A percentile compares a stretch with the other conserved stretches of the same genome.
These are phyloP conservation scores for Epichloe scottii DNA, from an alignment of 2,329 filamentous ascomycete species.

Conservation along the genomic window DNA sequence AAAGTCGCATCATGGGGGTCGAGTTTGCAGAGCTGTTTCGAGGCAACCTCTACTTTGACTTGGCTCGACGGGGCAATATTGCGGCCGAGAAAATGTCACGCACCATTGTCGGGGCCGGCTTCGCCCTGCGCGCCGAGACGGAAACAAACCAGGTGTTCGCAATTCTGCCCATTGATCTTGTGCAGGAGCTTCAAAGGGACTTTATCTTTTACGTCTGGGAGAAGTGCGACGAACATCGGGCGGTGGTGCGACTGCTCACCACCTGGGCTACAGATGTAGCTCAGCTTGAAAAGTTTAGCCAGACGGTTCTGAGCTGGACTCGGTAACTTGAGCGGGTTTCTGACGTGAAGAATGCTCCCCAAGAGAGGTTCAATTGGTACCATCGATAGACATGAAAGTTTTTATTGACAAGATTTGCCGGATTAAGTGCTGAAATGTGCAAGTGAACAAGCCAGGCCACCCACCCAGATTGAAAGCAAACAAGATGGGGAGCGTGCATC, in stretches of 20 bases:
- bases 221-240: slow-evolving; percentile 23
- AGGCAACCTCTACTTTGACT: slow-evolving; percentile 30
- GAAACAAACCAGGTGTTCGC: slow-evolving; percentile 41
- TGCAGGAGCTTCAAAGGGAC: slow-evolving; percentile 26
- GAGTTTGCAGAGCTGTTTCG: slow-evolving; percentile 38
- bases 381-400: too few relatives aligned
- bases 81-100: slow-evolving; percentile 31
- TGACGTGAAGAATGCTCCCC: too few relatives aligned
- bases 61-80: slow-evolving; percentile 31
- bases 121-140: slow-evolving; percentile 28
- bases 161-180: slow-evolving; percentile 25
- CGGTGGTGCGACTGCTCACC: slow-evolving; percentile 33
- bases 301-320: slow-evolving; percentile 15
- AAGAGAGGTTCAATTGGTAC: too few relatives aligned
- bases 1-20: slow-evolving; percentile 34
- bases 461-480: too few relatives aligned
- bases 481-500: too few relatives aligned
- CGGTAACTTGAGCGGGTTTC: background rate
- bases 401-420: too few relatives aligned
- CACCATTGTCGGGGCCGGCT: slow-evolving; percentile 30
- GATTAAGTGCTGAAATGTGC: too few relatives aligned
- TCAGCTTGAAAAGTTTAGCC: slow-evolving; percentile 27
- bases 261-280: slow-evolving; percentile 35
- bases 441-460: too few relatives aligned
- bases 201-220: slow-evolving; percentile 39